Percentiles rank a stretch among this genome's conserved stretches.
These are phyloP conservation scores for Apiospora sp. DNA, from an alignment of 2,329 filamentous ascomycete species.

Conservation along the genomic window DNA sequence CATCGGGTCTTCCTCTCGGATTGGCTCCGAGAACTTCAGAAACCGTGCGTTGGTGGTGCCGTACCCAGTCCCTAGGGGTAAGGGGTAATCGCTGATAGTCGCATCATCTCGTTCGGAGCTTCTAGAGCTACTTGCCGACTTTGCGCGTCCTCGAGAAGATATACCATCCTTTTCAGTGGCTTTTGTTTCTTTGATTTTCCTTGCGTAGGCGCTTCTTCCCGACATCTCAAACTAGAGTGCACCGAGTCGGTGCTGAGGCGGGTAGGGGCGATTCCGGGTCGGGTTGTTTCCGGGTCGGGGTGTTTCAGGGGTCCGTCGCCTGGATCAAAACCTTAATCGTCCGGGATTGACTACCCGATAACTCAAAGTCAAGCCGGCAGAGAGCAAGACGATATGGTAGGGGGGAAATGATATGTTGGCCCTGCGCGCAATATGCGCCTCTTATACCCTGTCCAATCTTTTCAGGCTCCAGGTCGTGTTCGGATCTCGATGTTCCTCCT, in stretches of 20 bases:
- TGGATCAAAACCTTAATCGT: not conserved
- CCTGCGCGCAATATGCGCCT: not conserved
- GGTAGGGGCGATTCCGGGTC: not conserved
- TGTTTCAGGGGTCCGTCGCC: not conserved
- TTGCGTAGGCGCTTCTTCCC: constrained; percentile 64
- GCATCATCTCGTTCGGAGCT: constrained; percentile 49
- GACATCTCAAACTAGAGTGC: constrained; percentile 53
- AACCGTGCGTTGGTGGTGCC: constrained; percentile 53
- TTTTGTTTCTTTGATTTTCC: constrained; percentile 62
- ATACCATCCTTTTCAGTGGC: constrained; percentile 40
- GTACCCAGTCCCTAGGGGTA: constrained; percentile 50
- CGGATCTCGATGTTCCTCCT: not conserved
- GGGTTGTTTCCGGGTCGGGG: not conserved
- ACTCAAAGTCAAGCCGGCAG: not conserved
- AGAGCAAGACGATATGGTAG: not conserved
- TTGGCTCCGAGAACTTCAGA: constrained; percentile 54
- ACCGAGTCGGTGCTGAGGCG: not conserved
- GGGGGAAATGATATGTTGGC: not conserved
- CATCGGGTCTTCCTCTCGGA: constrained; percentile 42
- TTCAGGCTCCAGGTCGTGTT: not conserved
- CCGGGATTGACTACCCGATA: not conserved
- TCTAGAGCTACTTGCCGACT: constrained; percentile 45
- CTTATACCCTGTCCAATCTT: not conserved
- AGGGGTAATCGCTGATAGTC: constrained; percentile 48
- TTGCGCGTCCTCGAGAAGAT: constrained; percentile 42